A percentile compares a stretch with the other conserved stretches of the same genome.
These are phyloP conservation scores for Gamarada debralockiae DNA, from an alignment of 495 filamentous ascomycete genomes.

Conservation along the genomic window DNA sequence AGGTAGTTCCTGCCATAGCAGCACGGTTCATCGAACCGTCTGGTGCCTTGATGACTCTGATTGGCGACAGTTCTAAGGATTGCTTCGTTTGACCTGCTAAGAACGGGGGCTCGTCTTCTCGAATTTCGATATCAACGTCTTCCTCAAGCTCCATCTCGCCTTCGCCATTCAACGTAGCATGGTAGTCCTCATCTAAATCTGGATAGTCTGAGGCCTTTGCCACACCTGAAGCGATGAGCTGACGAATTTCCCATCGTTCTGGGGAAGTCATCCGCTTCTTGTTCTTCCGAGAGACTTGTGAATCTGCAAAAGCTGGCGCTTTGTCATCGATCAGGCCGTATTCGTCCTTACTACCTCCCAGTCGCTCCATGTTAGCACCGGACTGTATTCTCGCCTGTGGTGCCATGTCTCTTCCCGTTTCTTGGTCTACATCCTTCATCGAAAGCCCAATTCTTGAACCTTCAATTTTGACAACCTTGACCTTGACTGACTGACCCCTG, in stretches of 20 bases:
- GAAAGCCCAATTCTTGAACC: slow-evolving; percentile 76
- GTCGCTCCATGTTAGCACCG: slow-evolving; percentile 83
- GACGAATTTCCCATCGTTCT: slow-evolving; percentile 95
- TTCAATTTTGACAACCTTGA: slow-evolving; percentile 89
- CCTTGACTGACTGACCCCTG: slow-evolving; percentile 79
- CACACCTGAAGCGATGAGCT: slow-evolving; percentile 91
- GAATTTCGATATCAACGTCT: slow-evolving; percentile 94
- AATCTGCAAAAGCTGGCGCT: slow-evolving; percentile 20
- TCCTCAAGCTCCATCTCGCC: slow-evolving; percentile 92
- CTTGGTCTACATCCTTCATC: slow-evolving; percentile 97
- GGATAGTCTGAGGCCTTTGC: slow-evolving; percentile 90
- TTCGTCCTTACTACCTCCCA: slow-evolving; percentile 59
- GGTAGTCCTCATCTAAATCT: slow-evolving; percentile 91
- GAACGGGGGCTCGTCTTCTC: slow-evolving; percentile 95
- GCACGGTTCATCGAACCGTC: slow-evolving; percentile 94
- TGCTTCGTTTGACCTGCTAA: slow-evolving; percentile 94
- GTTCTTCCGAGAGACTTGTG: slow-evolving; percentile 37
- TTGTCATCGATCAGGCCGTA: slow-evolving; percentile 26
- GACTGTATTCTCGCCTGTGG: slow-evolving; percentile 81
- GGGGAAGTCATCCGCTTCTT: slow-evolving; percentile 95
- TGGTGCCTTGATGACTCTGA: slow-evolving; percentile 93
- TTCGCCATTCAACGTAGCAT: slow-evolving; percentile 79
- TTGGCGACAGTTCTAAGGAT: slow-evolving; percentile 89
- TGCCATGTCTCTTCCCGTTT: slow-evolving; percentile 77
- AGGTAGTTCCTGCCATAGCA: slow-evolving; percentile 83